Conservation (phyloP, 2,329 filamentous ascomycete species). For the Xylaria polymorpha region DNA sequence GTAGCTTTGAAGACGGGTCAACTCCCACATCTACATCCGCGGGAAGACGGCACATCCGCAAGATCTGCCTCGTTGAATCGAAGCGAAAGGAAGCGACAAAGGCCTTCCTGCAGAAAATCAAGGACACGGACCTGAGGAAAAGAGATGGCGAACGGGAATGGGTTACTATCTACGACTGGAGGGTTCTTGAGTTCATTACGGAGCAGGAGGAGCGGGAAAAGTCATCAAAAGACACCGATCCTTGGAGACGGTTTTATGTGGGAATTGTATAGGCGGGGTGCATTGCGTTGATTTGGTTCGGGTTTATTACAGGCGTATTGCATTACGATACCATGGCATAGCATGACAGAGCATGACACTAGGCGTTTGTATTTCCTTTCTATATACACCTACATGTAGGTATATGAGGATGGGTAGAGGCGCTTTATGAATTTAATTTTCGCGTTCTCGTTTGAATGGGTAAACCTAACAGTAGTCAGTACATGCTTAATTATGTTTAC, state of each 20-base stretch:
- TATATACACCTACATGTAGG: background rate
- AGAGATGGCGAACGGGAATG: conserved; percentile 50
- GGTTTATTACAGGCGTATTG: conserved; percentile 21
- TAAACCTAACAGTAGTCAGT: background rate
- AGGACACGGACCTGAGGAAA: conserved; percentile 46
- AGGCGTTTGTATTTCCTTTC: background rate
- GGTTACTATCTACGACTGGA: conserved; percentile 61
- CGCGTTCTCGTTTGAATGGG: background rate
- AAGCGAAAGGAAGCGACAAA: conserved; percentile 48
- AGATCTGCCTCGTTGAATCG: conserved; percentile 58
- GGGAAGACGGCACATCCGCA: conserved; percentile 35
- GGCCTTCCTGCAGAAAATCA: conserved; percentile 51
- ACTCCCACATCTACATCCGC: background rate
- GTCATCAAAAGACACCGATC: conserved; percentile 53
- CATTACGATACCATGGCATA: conserved; percentile 28
- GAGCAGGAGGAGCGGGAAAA: conserved; percentile 55
- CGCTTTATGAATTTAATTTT: background rate
- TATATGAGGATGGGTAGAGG: background rate
- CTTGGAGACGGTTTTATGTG: conserved; percentile 59
- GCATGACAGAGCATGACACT: conserved; percentile 3
- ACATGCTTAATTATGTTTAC: background rate
- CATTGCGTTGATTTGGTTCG: conserved; percentile 4
- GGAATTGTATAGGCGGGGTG: conserved; percentile 52
- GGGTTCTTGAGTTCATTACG: conserved; percentile 56
- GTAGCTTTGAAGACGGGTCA: background rate